phyloP scores from a whole-genome alignment of 2,329 filamentous ascomycete species.

The Biscogniauxia sp. region DNA sequence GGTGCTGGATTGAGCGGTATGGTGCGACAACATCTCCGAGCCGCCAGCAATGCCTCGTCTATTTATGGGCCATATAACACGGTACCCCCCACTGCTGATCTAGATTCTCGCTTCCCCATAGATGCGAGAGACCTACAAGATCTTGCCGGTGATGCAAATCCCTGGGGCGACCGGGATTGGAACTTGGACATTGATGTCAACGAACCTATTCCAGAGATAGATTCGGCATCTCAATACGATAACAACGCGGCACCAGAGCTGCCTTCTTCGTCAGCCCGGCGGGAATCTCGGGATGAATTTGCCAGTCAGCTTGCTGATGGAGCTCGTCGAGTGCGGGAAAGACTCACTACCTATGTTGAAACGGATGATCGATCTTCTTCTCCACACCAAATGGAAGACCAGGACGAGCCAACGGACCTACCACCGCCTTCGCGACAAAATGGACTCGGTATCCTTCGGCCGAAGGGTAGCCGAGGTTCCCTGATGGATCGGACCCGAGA shows the following conservation, averaged over 20 bases:
- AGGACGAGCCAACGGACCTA: slow-evolving; percentile 30
- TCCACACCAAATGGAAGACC: slow-evolving; percentile 36
- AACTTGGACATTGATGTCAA: slow-evolving; percentile 28
- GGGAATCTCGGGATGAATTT: slow-evolving; percentile 59
- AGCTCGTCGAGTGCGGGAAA: slow-evolving; percentile 69
- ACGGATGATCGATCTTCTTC: slow-evolving; percentile 53
- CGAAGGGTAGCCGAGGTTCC: slow-evolving; percentile 67
- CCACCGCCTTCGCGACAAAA: slow-evolving; percentile 44
- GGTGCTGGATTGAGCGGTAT: slow-evolving; percentile 71
- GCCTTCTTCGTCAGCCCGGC: not conserved
- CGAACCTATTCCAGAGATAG: slow-evolving; percentile 24
- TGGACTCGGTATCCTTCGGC: slow-evolving; percentile 61
- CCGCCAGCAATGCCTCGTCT: slow-evolving; percentile 78
- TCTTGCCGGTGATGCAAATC: slow-evolving; percentile 37
- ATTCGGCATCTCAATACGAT: slow-evolving; percentile 13
- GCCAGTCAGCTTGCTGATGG: slow-evolving; percentile 69
- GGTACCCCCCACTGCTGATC: slow-evolving; percentile 37
- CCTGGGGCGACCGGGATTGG: slow-evolving; percentile 40
- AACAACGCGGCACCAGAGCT: not conserved
- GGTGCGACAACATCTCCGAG: slow-evolving; percentile 80
- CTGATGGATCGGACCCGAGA: slow-evolving; percentile 48
- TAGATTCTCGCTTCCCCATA: slow-evolving; percentile 38
- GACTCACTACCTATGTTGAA: slow-evolving; percentile 67
- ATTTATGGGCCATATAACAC: slow-evolving; percentile 54
- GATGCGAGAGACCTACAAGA: slow-evolving; percentile 31